Conservation (phyloP, 257 asterid species). For the Striga asiatica region DNA sequence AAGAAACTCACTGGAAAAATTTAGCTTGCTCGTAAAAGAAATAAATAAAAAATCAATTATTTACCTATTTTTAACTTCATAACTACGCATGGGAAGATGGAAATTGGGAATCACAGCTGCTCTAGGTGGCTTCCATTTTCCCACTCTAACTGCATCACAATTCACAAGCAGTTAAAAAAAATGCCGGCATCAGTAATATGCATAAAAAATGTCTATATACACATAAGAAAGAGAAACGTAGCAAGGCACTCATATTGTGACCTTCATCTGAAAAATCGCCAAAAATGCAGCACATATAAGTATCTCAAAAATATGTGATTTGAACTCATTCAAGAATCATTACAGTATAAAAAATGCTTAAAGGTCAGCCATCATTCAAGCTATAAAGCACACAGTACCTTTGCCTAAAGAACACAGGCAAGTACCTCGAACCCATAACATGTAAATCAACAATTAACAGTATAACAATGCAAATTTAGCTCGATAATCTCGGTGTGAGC, state of each 20-base stretch:
- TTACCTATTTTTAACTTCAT: constrained; percentile 71
- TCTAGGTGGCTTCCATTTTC: constrained; percentile 51
- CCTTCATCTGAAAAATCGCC: neutral
- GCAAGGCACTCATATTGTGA: neutral
- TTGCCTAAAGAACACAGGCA: too few species aligned
- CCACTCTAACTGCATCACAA: constrained; percentile 31
- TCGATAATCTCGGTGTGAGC: too few species aligned
- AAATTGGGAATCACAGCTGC: constrained; percentile 60
- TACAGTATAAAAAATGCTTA: too few species aligned
- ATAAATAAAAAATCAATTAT: neutral
- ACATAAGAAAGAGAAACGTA: neutral
- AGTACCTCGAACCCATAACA: too few species aligned
- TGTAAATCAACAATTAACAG: too few species aligned
- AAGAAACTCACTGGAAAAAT: neutral
- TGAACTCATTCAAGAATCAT: neutral
- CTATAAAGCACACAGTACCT: too few species aligned
- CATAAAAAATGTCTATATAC: neutral
- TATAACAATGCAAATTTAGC: too few species aligned
- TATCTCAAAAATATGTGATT: too few species aligned
- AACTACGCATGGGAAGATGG: constrained; percentile 88
- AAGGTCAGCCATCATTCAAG: too few species aligned
- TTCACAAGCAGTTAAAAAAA: neutral
- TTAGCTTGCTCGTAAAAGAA: neutral
- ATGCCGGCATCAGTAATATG: neutral
- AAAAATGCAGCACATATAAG: neutral